Evolutionary conservation across 2,329 filamentous ascomycete genomes (phyloP).

Genomic region (Neodidymelliopsis sp.): DNA sequence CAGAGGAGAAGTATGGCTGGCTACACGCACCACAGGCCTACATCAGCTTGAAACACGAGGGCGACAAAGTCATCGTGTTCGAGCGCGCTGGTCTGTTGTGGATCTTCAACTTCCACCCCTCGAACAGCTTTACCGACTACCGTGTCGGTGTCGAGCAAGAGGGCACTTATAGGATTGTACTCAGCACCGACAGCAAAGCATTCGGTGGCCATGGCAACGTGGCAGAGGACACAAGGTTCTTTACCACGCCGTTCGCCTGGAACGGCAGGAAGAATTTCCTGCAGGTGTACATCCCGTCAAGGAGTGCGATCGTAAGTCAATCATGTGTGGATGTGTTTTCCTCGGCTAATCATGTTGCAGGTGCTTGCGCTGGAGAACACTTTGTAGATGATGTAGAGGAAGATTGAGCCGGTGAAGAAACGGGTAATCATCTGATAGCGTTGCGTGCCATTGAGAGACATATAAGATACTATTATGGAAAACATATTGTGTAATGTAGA

Average conservation of each 20-base stretch:
- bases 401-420: not conserved
- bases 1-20: slow-evolving; percentile 91
- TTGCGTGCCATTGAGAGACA: not conserved
- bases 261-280: slow-evolving; percentile 89
- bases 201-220: slow-evolving; percentile 84
- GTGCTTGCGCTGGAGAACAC: slow-evolving; percentile 40
- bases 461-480: slow-evolving; percentile 15
- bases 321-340: not conserved
- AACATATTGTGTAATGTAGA: slow-evolving; percentile 9
- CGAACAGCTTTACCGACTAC: slow-evolving; percentile 87
- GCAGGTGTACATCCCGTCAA: slow-evolving; percentile 86
- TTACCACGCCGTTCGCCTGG: slow-evolving; percentile 90
- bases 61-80: slow-evolving; percentile 94
- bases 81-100: slow-evolving; percentile 90
- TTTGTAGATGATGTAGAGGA: slow-evolving; percentile 26
- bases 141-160: slow-evolving; percentile 84
- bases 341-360: slow-evolving; percentile 21
- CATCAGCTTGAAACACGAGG: slow-evolving; percentile 91
- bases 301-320: slow-evolving; percentile 77
- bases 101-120: slow-evolving; percentile 95
- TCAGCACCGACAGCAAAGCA: slow-evolving; percentile 79
- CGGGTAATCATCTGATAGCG: slow-evolving; percentile 4
- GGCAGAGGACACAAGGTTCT: slow-evolving; percentile 83
- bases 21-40: slow-evolving; percentile 85
- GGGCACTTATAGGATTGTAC: slow-evolving; percentile 85